These are phyloP conservation scores for Suillus subalutaceus DNA, from an alignment of 768 basidiomycete genomes.

Conservation along the genomic window DNA sequence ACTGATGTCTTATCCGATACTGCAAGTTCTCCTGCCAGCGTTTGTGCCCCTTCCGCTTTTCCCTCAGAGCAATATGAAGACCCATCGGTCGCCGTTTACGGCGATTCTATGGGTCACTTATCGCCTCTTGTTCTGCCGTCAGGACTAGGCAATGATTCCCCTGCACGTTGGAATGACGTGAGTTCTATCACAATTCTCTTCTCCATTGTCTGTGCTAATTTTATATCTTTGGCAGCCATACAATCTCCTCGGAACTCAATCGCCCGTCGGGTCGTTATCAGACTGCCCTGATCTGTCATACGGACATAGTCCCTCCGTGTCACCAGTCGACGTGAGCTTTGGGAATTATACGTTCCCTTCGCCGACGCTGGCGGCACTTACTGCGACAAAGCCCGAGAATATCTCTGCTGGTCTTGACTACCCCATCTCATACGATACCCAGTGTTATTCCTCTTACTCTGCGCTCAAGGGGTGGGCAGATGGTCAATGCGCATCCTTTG, in stretches of 20 bases:
- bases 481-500: conserved; percentile 11
- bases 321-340: conserved; percentile 30
- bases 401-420: conserved; percentile 11
- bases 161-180: conserved; percentile 39
- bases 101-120: conserved; percentile 28
- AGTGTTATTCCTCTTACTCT: conserved; percentile 22
- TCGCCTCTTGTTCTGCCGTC: conserved; percentile 36
- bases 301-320: conserved; percentile 25
- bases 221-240: conserved; percentile 33
- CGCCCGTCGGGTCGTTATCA: conserved; percentile 12
- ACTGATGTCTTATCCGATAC: conserved; percentile 35
- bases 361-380: conserved; percentile 15
- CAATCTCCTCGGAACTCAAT: conserved; percentile 35
- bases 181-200: conserved; percentile 22
- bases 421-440: conserved; percentile 9
- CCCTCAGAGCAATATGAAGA: conserved; percentile 28
- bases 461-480: conserved; percentile 33
- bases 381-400: conserved; percentile 19
- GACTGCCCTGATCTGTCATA: conserved; percentile 29
- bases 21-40: conserved; percentile 20
- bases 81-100: conserved; percentile 20
- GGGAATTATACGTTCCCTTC: conserved; percentile 22
- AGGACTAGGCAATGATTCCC: conserved; percentile 29
- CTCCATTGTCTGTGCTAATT: conserved; percentile 14
- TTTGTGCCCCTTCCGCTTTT: conserved; percentile 15